Conservation (phyloP, 78 protist genomes). For the Creolimax fragrantissima region DNA sequence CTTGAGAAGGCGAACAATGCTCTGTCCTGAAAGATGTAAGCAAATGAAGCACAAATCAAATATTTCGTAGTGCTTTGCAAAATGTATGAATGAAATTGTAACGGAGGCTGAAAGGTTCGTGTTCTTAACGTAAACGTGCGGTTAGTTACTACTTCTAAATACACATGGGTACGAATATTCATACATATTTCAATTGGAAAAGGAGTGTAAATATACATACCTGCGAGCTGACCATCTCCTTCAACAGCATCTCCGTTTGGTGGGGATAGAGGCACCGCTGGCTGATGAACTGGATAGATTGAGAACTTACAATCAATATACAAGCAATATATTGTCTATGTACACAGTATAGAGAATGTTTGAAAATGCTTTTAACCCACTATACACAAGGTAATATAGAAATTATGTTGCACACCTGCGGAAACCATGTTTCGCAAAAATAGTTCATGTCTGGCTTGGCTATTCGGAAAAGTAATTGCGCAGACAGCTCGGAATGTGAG, state of each 20-base stretch:
- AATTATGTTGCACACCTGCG: not conserved
- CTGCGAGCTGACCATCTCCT: not conserved
- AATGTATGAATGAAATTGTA: no score
- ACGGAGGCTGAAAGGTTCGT: no score
- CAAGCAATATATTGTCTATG: not conserved
- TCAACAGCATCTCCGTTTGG: not conserved
- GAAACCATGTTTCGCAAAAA: not conserved
- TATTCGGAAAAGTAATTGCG: not conserved
- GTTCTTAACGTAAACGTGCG: no score
- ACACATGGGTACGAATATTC: no score
- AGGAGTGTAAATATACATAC: not conserved
- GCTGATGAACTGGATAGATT: not conserved
- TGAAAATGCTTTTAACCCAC: not conserved
- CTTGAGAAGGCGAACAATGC: no score
- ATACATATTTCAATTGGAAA: not conserved
- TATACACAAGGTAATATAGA: not conserved
- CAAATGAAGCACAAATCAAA: no score
- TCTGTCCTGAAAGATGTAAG: no score
- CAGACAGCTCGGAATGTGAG: not conserved
- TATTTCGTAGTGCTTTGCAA: no score
- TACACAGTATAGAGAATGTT: not conserved
- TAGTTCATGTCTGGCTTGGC: not conserved
- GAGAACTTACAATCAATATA: not conserved
- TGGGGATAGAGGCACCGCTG: not conserved
- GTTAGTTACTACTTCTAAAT: no score